Evolutionary conservation across 2,329 filamentous ascomycete genomes (phyloP).

Genomic region (Trichoderma sp.): DNA sequence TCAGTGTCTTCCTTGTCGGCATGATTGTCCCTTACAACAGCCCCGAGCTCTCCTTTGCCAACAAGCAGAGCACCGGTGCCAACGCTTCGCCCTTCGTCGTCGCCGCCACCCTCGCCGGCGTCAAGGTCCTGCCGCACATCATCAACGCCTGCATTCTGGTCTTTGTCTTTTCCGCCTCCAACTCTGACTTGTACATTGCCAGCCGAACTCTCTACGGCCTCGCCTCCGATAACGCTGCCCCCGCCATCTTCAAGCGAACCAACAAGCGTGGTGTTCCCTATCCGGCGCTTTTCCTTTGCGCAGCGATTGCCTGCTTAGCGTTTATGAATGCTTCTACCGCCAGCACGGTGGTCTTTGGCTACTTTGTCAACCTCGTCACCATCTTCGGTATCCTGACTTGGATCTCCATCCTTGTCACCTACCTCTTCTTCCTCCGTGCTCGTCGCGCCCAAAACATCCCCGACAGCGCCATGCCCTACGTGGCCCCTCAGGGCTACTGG

Average conservation of each 20-base stretch:
- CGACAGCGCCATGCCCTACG: conserved; percentile 59
- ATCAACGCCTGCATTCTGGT: conserved; percentile 73
- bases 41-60: conserved; percentile 58
- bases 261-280: conserved; percentile 72
- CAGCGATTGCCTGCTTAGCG: conserved; percentile 65
- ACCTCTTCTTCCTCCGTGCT: conserved; percentile 66
- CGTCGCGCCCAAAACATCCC: conserved; percentile 61
- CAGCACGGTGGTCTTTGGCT: conserved; percentile 57
- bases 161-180: conserved; percentile 76
- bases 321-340: conserved; percentile 65
- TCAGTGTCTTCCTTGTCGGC: conserved; percentile 72
- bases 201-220: conserved; percentile 73
- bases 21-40: conserved; percentile 76
- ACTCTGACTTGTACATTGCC: conserved; percentile 77
- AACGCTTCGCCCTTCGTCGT: conserved; percentile 72
- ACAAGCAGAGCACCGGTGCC: conserved; percentile 38
- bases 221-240: conserved; percentile 70
- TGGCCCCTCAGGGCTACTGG: conserved; percentile 68
- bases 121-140: conserved; percentile 64
- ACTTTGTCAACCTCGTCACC: conserved; percentile 68
- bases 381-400: conserved; percentile 68
- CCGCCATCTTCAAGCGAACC: conserved; percentile 69
- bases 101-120: conserved; percentile 65
- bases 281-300: conserved; percentile 61
- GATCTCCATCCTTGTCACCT: conserved; percentile 68